Percentiles rank a stretch among this genome's conserved stretches.
Evolutionary conservation across 805 yeast species (phyloP).

Genomic region (Ogataea zsoltii): DNA sequence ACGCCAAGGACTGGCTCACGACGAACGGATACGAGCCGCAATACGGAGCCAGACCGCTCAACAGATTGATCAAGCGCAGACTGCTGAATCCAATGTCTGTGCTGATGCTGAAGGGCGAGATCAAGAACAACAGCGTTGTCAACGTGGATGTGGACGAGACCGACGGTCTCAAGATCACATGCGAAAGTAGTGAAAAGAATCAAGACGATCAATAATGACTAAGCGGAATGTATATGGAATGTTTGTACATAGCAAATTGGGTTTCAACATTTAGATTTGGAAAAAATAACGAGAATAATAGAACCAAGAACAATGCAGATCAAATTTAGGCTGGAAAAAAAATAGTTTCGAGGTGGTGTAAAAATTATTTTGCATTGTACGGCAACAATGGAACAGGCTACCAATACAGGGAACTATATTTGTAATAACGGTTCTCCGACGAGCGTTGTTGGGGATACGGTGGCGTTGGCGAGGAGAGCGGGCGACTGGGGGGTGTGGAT

Average conservation of each 20-base stretch:
- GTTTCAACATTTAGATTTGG: neutral
- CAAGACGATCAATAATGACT: too few species aligned
- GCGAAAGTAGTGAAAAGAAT: constrained; percentile 1
- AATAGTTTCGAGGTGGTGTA: too few species aligned
- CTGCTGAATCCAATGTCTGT: constrained; percentile 89
- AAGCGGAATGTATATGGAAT: too few species aligned
- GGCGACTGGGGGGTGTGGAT: too few species aligned
- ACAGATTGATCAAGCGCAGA: constrained; percentile 80
- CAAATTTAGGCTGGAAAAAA: too few species aligned
- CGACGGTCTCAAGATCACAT: constrained; percentile 23
- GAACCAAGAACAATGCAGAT: too few species aligned
- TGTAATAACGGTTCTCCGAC: neutral
- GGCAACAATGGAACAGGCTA: neutral
- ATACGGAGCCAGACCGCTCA: constrained; percentile 96
- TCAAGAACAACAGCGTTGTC: constrained; percentile 58
- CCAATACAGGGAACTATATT: neutral
- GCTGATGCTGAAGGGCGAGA: constrained; percentile 74
- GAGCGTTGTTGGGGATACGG: neutral
- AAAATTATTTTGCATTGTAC: neutral
- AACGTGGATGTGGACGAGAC: constrained; percentile 45
- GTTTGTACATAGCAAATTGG: neutral
- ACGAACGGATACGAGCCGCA: constrained; percentile 86
- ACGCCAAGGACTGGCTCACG: constrained; percentile 76
- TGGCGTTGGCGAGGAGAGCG: neutral
- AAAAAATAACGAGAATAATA: too few species aligned